Conservation (phyloP, 495 filamentous ascomycete genomes). For the Penicillium pancosmium region DNA sequence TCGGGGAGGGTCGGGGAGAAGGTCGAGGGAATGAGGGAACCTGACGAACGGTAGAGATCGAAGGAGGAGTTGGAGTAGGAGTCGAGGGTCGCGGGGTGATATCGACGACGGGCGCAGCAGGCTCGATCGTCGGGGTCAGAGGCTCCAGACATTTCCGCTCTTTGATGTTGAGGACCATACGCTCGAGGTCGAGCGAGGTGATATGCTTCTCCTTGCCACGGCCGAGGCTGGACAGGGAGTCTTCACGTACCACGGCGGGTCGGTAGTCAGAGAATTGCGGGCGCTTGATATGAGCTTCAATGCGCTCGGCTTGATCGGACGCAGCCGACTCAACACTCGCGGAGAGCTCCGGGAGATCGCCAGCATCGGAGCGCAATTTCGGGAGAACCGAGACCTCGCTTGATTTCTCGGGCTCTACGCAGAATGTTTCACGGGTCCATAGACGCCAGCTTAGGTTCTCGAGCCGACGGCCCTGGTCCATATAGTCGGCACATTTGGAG, state of each 20-base stretch:
- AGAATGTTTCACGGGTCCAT: conserved; percentile 96
- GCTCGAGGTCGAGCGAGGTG: conserved; percentile 81
- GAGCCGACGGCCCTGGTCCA: conserved; percentile 88
- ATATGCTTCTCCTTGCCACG: conserved; percentile 86
- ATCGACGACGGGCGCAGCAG: conserved; percentile 53
- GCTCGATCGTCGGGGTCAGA: conserved; percentile 47
- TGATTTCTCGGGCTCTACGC: conserved; percentile 72
- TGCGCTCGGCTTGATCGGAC: conserved; percentile 72
- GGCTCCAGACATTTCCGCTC: conserved; percentile 71
- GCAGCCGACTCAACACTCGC: conserved; percentile 83
- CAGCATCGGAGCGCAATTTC: conserved; percentile 46
- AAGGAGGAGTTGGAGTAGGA: conserved; percentile 45
- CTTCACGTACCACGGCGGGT: conserved; percentile 50
- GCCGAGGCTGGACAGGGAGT: conserved; percentile 56
- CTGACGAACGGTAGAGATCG: conserved; percentile 33
- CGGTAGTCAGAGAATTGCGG: conserved; percentile 47
- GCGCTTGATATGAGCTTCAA: conserved; percentile 64
- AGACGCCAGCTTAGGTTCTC: conserved; percentile 96
- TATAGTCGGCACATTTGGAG: conserved; percentile 89
- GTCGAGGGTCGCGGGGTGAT: conserved; percentile 51
- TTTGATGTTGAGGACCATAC: conserved; percentile 88
- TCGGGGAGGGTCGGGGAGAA: conserved; percentile 20
- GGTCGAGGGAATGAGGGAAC: conserved; percentile 22
- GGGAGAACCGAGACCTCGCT: conserved; percentile 46
- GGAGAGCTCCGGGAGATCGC: conserved; percentile 83